Percentiles rank a stretch among this genome's conserved stretches.
Evolutionary conservation across 495 filamentous ascomycete genomes (phyloP).

Genomic region (Oleoguttula mirabilis): DNA sequence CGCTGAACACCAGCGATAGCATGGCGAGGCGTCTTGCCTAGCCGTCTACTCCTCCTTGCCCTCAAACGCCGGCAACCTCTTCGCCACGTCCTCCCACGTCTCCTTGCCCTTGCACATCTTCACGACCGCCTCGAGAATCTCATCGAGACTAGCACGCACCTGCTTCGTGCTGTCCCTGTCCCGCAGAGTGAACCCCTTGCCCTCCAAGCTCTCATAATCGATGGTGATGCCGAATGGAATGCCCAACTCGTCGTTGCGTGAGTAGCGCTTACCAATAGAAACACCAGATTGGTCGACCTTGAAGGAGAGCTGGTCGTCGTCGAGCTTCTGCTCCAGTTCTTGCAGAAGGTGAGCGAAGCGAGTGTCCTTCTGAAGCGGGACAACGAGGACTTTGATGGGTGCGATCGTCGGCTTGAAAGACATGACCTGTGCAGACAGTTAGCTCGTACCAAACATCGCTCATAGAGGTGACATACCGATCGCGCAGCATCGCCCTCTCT

Average conservation of each 20-base stretch:
- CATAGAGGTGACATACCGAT: constrained; percentile 39
- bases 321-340: constrained; percentile 44
- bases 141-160: constrained; percentile 53
- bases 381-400: constrained; percentile 58
- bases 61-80: constrained; percentile 53
- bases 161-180: constrained; percentile 58
- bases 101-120: constrained; percentile 49
- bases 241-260: constrained; percentile 56
- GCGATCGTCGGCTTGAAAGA: constrained; percentile 55
- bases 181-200: constrained; percentile 54
- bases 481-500: constrained; percentile 51
- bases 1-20: too few relatives aligned
- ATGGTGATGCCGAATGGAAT: constrained; percentile 56
- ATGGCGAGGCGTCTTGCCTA: too few relatives aligned
- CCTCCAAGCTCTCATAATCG: constrained; percentile 58
- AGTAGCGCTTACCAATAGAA: constrained; percentile 56
- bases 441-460: background rate
- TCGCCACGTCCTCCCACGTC: constrained; percentile 50
- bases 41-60: constrained; percentile 46
- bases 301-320: constrained; percentile 46
- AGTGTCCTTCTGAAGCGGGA: constrained; percentile 48
- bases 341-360: constrained; percentile 47
- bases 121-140: constrained; percentile 50
- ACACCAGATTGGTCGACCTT: constrained; percentile 55
- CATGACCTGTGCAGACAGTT: constrained; percentile 43